Percentiles rank a stretch among this genome's conserved stretches.
Evolutionary conservation across 75 land plant genomes (phyloP).

Genomic region (Pinus albicaulis): DNA sequence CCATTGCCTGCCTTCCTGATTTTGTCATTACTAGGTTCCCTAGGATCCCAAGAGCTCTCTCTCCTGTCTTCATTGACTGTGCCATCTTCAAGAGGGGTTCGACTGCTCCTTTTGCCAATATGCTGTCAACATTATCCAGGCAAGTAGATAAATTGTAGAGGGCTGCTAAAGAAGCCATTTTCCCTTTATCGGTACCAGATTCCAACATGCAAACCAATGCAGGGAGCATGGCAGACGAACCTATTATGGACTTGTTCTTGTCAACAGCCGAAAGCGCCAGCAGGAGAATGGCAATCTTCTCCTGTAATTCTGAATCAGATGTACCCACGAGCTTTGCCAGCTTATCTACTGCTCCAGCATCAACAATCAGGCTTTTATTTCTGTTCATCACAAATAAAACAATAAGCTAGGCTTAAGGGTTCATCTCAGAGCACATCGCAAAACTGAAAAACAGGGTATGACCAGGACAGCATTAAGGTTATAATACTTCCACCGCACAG

Average conservation of each 20-base stretch:
- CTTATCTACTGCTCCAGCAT: constrained; percentile 51
- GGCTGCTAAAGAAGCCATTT: constrained; percentile 34
- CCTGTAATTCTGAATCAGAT: constrained; percentile 13
- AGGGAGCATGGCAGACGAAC: constrained; percentile 26
- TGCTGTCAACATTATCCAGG: constrained; percentile 34
- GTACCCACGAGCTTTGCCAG: constrained; percentile 21
- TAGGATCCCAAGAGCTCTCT: constrained; percentile 55
- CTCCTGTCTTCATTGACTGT: constrained; percentile 20
- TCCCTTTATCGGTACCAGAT: constrained; percentile 23
- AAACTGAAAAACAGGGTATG: too few species aligned
- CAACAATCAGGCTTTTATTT: constrained; percentile 68
- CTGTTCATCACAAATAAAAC: constrained; percentile 27
- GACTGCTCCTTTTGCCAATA: constrained; percentile 37
- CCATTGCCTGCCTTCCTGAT: constrained; percentile 50
- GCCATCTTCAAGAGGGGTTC: constrained; percentile 29
- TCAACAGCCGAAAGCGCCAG: constrained; percentile 53
- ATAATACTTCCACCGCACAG: background rate
- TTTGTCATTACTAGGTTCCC: constrained; percentile 56
- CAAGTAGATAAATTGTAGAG: constrained; percentile 52
- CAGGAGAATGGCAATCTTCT: constrained; percentile 32
- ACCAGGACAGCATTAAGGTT: background rate
- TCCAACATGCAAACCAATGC: constrained; percentile 32
- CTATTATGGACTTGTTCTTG: constrained; percentile 28
- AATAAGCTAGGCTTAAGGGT: background rate
- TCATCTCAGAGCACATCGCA: background rate